Evolutionary conservation across 2,329 filamentous ascomycete species (phyloP), one percentile per base, ranked within the genome.

Genomic region (Colletotrichum cereale): DNA sequence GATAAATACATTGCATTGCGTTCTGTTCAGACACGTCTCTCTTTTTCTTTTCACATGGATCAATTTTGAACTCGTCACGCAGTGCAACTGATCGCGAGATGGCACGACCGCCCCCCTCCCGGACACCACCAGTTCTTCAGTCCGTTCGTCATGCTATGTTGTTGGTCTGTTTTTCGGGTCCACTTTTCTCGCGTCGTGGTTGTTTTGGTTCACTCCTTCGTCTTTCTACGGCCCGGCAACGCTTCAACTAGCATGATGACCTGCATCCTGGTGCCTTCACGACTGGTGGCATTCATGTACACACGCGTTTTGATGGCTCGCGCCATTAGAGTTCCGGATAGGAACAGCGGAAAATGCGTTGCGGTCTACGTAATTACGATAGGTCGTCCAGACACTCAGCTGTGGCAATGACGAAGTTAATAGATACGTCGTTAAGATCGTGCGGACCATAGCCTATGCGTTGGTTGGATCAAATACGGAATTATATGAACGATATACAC

Each of bases 1-100:
- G 78, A 67, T 75, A 68, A 75, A 67, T 71, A 71, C 65, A 75
- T 65, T 75, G 71, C 75, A 75, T 75, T 73, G 69, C 66, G 61
- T 61, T 56, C 62, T 62, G 61, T 63, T 69, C 67, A 44, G n/a
- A 21, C n/a, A 18, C 29, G 14, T 11, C 11, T 5, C 3, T 42
- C 3, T 24, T 24, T 2, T 10, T 24, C 14, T 16, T 26, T n/a
- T 11, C 44, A 14, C 5, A n/a, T 47, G 21, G 16, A 7, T 42
- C 21, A 14, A n/a, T 2, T 7, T 34, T 21, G n/a, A 12, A 5
- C 24, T 21, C 16, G 11, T 21, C 10, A 11, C 2, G n/a, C 5
- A 29, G 12, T 6, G 14, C n/a, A 34, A 6, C 34, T 56, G 5
- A 36, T 56, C 6, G 4, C 8, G 10, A 36, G 14, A 34, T 38